A percentile compares a stretch with the other conserved stretches of the same genome.
These are phyloP conservation scores for Acrodontium crateriforme DNA, from an alignment of 2,329 filamentous ascomycete species.

Conservation along the genomic window DNA sequence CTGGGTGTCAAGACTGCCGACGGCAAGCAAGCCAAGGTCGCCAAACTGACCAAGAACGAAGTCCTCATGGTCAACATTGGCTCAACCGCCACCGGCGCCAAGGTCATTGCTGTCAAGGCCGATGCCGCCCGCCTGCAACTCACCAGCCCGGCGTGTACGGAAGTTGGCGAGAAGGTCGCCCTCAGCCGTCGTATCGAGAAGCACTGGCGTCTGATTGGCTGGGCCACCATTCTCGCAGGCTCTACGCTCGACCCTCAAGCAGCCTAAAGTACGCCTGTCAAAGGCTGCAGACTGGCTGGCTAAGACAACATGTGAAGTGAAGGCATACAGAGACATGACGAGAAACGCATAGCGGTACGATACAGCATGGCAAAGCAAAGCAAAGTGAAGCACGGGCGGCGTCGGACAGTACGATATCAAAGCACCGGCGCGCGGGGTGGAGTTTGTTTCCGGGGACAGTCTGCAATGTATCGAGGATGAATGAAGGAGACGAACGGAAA, in stretches of 20 bases:
- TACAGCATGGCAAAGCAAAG: too few species aligned
- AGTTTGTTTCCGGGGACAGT: too few species aligned
- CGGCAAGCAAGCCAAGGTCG: conserved; percentile 98
- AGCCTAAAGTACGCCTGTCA: too few species aligned
- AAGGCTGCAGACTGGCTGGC: too few species aligned
- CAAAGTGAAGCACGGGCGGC: too few species aligned
- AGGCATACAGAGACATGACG: too few species aligned
- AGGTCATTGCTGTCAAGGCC: conserved; percentile 92
- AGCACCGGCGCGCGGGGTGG: too few species aligned
- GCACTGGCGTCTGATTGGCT: conserved; percentile 93
- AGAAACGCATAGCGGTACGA: too few species aligned
- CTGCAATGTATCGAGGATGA: too few species aligned
- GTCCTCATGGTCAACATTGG: conserved; percentile 99
- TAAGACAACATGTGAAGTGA: too few species aligned
- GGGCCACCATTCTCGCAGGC: conserved; percentile 34
- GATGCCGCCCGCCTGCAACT: conserved; percentile 92
- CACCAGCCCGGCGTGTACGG: conserved; percentile 76
- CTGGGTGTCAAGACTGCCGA: conserved; percentile 96
- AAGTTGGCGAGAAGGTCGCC: conserved; percentile 95
- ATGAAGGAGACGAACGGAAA: too few species aligned
- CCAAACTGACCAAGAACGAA: conserved; percentile 95
- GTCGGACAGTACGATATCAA: too few species aligned
- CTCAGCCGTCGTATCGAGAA: conserved; percentile 95
- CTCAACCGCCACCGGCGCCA: conserved; percentile 90
- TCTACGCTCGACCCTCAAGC: conserved; percentile 17